Conservation (phyloP, 371 early-diverging fungal genomes). For the Coemansia sp. region DNA sequence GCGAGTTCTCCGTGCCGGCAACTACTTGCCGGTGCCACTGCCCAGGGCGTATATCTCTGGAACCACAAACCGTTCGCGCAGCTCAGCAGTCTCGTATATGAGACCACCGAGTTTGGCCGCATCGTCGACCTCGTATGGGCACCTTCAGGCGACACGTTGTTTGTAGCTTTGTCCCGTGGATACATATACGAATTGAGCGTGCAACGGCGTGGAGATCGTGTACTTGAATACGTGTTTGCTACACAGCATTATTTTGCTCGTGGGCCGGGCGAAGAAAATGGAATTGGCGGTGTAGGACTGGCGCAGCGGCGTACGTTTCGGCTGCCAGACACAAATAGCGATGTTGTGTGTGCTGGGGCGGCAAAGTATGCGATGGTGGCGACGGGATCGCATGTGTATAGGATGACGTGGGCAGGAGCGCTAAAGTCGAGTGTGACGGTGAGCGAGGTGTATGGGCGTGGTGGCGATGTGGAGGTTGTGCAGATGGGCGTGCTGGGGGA, state of each 20-base stretch:
- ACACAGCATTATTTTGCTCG: constrained; percentile 41
- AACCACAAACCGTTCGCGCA: constrained; percentile 27
- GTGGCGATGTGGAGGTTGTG: constrained; percentile 9
- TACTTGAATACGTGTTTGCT: constrained; percentile 34
- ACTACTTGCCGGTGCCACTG: constrained; percentile 27
- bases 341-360: constrained; percentile 25
- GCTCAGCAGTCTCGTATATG: constrained; percentile 39
- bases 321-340: constrained; percentile 11
- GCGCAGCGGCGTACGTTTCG: constrained; percentile 38
- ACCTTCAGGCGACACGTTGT: constrained; percentile 12
- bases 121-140: constrained; percentile 39
- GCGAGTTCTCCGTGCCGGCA: constrained; percentile 21
- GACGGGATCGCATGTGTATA: constrained; percentile 22
- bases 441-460: constrained; percentile 8
- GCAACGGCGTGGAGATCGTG: constrained; percentile 7
- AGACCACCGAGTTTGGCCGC: constrained; percentile 31
- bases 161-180: constrained; percentile 26
- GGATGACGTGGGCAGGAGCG: constrained; percentile 33
- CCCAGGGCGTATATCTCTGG: constrained; percentile 40
- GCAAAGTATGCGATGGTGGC: constrained; percentile 15
- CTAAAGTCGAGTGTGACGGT: constrained; percentile 13
- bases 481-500: constrained; percentile 12
- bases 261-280: constrained; percentile 42
- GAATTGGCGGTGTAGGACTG: constrained; percentile 17
- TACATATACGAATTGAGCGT: constrained; percentile 37